Percentiles rank a stretch among this genome's conserved stretches.
Conservation (phyloP, 2,329 filamentous ascomycete species). For the Fusarium coicis region DNA sequence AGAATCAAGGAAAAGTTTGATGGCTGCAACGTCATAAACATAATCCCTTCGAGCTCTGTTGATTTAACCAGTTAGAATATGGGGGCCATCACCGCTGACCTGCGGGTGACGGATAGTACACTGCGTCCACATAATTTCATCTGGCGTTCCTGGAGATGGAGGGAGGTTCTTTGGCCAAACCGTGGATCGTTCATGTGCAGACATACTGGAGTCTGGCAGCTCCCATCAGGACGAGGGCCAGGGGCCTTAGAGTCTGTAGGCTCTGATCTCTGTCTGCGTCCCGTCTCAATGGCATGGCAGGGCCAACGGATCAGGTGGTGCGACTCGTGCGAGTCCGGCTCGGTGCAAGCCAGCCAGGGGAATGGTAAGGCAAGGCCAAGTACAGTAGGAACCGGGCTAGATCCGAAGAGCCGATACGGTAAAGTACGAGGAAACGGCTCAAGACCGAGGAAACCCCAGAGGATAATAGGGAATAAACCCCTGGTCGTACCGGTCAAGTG, state of each 20-base stretch:
- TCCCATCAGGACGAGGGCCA: background rate
- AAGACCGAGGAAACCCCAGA: conserved; percentile 15
- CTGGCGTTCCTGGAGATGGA: background rate
- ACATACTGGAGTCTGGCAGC: background rate
- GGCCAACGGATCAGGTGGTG: conserved; percentile 33
- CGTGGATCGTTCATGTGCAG: background rate
- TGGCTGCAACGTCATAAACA: background rate
- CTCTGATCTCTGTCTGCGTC: background rate
- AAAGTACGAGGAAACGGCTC: conserved; percentile 30
- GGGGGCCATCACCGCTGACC: background rate
- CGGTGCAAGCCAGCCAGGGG: conserved; percentile 29
- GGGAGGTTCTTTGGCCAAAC: background rate
- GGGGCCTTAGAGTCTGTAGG: background rate
- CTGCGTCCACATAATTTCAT: background rate
- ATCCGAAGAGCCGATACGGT: conserved; percentile 40
- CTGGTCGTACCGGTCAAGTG: conserved; percentile 28
- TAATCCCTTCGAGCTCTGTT: background rate
- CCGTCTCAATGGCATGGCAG: background rate
- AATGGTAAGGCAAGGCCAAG: conserved; percentile 22
- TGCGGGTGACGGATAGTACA: background rate
- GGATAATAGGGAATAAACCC: conserved; percentile 23
- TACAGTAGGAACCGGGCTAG: conserved; percentile 26
- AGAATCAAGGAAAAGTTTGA: conserved; percentile 1
- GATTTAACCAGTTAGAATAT: background rate
- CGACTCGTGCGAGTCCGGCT: conserved; percentile 42